Evolutionary conservation across 2,329 filamentous ascomycete genomes (phyloP).

Genomic region (Ascochyta pisi): DNA sequence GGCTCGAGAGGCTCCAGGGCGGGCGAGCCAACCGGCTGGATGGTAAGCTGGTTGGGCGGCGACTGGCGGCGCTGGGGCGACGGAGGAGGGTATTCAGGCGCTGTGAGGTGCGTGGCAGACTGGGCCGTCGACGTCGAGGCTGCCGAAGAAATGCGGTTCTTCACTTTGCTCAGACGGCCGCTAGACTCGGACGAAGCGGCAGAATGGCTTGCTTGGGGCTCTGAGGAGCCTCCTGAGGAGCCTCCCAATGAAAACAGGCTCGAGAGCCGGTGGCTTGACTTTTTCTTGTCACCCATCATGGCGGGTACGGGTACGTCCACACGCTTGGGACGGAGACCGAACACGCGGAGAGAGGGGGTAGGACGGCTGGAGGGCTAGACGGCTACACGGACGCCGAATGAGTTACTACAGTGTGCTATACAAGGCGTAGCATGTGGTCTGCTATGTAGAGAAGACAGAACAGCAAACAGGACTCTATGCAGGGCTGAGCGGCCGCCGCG

Average conservation of each 20-base stretch:
- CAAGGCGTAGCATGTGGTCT: conserved; percentile 19
- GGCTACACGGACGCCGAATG: conserved; percentile 5
- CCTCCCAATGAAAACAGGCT: conserved; percentile 39
- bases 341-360: not conserved
- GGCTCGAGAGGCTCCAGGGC: conserved; percentile 38
- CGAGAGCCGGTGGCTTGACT: conserved; percentile 43
- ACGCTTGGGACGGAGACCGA: not conserved
- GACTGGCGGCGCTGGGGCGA: conserved; percentile 23
- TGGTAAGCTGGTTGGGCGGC: conserved; percentile 30
- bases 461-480: conserved; percentile 33
- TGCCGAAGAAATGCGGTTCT: conserved; percentile 42
- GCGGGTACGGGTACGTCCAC: conserved; percentile 1
- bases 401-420: conserved; percentile 8
- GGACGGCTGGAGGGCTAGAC: not conserved
- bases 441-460: conserved; percentile 10
- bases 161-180: conserved; percentile 39
- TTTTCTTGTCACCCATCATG: conserved; percentile 41
- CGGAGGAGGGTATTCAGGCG: conserved; percentile 42
- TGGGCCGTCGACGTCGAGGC: conserved; percentile 10
- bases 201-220: conserved; percentile 25
- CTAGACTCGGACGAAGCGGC: conserved; percentile 38
- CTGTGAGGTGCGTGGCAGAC: conserved; percentile 30
- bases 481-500: conserved; percentile 18
- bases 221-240: conserved; percentile 30
- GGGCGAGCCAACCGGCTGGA: conserved; percentile 36